These are phyloP conservation scores for Phytopythium chamaehyphon DNA, from an alignment of 352 stramenopile species.

Conservation along the genomic window DNA sequence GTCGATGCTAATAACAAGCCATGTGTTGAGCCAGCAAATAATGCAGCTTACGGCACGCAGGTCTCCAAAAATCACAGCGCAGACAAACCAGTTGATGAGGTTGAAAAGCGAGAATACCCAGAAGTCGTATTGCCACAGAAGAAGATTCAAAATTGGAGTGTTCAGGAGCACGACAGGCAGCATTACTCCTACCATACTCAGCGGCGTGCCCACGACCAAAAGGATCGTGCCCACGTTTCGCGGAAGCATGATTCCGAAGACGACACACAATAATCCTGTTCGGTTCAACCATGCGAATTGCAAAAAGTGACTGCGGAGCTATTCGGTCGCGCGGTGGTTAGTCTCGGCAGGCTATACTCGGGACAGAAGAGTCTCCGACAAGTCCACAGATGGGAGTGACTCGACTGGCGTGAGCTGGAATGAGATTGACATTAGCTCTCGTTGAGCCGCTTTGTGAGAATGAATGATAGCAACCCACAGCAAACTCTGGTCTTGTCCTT, in stretches of 20 bases:
- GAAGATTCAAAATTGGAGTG: constrained; percentile 6
- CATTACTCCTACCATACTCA: constrained; percentile 5
- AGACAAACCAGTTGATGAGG: constrained; percentile 13
- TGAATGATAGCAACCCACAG: too few relatives aligned
- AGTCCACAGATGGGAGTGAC: not conserved
- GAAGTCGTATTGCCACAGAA: constrained; percentile 17
- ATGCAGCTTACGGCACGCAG: constrained; percentile 9
- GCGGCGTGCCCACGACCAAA: constrained; percentile 6
- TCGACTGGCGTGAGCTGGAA: not conserved
- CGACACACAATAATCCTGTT: constrained; percentile 11
- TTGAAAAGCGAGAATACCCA: constrained; percentile 23
- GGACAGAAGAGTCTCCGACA: constrained; percentile 4
- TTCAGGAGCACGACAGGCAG: constrained; percentile 13
- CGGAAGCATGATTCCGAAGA: constrained; percentile 10
- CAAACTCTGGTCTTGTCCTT: too few relatives aligned
- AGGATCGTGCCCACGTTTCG: not conserved
- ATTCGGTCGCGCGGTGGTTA: not conserved
- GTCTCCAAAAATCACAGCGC: constrained; percentile 9
- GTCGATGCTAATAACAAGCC: constrained; percentile 16
- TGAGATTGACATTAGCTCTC: not conserved
- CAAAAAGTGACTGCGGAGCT: not conserved
- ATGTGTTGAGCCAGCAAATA: constrained; percentile 10
- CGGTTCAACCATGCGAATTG: constrained; percentile 10
- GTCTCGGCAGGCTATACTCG: not conserved
- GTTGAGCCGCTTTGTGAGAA: too few relatives aligned